These are phyloP conservation scores for Rhodosporidiobolus sp. DNA, from an alignment of 768 basidiomycete species.

Conservation along the genomic window DNA sequence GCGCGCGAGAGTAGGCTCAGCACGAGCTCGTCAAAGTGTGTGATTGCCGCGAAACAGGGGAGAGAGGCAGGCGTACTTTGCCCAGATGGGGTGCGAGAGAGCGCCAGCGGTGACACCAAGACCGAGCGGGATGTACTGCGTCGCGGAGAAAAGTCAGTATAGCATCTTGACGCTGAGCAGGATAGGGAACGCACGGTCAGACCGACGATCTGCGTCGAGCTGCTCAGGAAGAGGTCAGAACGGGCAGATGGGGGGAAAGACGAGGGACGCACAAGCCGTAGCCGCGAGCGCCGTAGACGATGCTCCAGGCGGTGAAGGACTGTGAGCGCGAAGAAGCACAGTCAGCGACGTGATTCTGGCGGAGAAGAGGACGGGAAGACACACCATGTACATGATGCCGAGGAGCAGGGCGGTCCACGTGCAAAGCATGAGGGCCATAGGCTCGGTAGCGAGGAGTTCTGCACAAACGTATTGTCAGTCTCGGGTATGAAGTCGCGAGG, in stretches of 20 bases:
- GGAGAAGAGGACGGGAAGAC: too few species aligned
- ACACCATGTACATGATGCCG: slow-evolving; percentile 48
- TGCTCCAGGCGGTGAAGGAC: slow-evolving; percentile 48
- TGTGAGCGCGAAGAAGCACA: not conserved
- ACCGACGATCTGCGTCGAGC: slow-evolving; percentile 18
- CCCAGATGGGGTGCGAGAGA: slow-evolving; percentile 45
- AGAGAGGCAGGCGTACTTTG: slow-evolving; percentile 22
- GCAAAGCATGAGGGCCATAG: slow-evolving; percentile 72
- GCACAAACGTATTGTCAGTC: not conserved
- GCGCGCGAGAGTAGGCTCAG: not conserved
- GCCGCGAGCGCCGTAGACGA: slow-evolving; percentile 48
- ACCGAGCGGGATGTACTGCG: slow-evolving; percentile 42
- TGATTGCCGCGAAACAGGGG: not conserved
- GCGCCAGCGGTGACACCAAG: slow-evolving; percentile 47
- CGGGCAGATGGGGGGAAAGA: not conserved
- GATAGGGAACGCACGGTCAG: not conserved
- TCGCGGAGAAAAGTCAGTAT: not conserved
- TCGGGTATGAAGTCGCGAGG: too few species aligned
- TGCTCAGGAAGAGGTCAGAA: not conserved
- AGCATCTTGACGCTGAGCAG: too few species aligned
- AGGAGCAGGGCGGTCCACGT: slow-evolving; percentile 59
- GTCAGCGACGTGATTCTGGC: too few species aligned
- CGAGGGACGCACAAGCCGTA: slow-evolving; percentile 47
- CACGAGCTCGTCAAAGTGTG: not conserved
- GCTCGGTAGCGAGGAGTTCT: slow-evolving; percentile 60